A percentile compares a stretch with the other conserved stretches of the same genome.
Evolutionary conservation across 208 protist genomes (phyloP).

Genomic region (Trichomonas vaginalis): DNA sequence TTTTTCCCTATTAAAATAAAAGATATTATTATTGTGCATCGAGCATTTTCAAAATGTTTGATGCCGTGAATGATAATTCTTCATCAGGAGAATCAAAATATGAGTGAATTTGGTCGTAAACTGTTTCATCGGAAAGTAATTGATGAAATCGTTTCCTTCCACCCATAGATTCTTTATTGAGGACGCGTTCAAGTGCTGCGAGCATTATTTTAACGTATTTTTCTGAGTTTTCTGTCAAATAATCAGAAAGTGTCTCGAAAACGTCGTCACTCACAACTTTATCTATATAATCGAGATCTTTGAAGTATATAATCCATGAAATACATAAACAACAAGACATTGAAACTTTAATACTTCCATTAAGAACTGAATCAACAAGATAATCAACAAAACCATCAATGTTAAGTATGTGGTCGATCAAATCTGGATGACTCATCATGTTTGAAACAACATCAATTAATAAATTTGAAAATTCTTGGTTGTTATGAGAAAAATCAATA

Average conservation of each 20-base stretch:
- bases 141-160: neutral
- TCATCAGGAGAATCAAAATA: neutral
- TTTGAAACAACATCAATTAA: neutral
- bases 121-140: neutral
- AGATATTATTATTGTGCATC: too few relatives aligned
- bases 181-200: neutral
- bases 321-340: neutral
- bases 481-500: neutral
- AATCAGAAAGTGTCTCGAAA: neutral
- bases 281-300: neutral
- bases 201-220: neutral
- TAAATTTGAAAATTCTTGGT: neutral
- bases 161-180: neutral
- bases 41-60: neutral
- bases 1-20: too few relatives aligned
- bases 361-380: neutral
- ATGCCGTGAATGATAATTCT: neutral
- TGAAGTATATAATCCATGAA: neutral
- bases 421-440: neutral
- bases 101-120: neutral
- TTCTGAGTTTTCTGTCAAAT: neutral
- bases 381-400: neutral
- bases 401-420: neutral
- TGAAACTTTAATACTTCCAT: neutral
- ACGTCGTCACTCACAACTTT: neutral